Conservation (phyloP, 1,139 yeast genomes). For the Taphrina deformans region DNA sequence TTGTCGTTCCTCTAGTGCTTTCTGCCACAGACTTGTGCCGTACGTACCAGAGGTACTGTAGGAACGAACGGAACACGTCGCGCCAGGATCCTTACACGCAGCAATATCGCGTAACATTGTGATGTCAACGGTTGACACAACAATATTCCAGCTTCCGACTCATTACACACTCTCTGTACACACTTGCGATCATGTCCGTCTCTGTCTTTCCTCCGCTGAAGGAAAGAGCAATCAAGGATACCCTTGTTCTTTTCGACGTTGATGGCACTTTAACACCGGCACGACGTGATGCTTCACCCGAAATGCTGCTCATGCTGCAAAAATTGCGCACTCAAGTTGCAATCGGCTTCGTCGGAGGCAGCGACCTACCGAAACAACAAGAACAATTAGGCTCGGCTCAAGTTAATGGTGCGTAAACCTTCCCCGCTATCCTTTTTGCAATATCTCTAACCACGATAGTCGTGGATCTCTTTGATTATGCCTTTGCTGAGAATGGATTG, state of each 20-base stretch:
- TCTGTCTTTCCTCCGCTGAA: constrained; percentile 42
- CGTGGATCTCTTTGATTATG: constrained; percentile 81
- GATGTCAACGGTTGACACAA: too few relatives aligned
- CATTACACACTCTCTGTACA: neutral
- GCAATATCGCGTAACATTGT: neutral
- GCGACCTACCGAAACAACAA: constrained; percentile 88
- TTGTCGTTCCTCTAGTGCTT: neutral
- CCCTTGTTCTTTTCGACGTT: constrained; percentile 82
- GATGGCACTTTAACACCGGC: constrained; percentile 99
- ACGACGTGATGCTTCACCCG: constrained; percentile 76
- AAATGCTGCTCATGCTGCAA: constrained; percentile 68
- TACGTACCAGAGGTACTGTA: too few relatives aligned
- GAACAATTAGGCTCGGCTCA: constrained; percentile 83
- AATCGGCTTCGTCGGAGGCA: constrained; percentile 97
- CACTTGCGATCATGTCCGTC: neutral
- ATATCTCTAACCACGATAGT: constrained; percentile 41
- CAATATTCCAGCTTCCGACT: too few relatives aligned
- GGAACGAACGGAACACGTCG: neutral
- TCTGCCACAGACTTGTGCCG: too few relatives aligned
- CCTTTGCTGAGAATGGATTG: constrained; percentile 96
- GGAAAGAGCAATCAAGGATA: constrained; percentile 47
- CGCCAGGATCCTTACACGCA: neutral
- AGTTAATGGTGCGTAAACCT: constrained; percentile 36
- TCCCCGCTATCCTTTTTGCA: too few relatives aligned
- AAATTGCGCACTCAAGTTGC: constrained; percentile 86